Evolutionary conservation across 139 green algal species (phyloP), one percentile per base, ranked within the genome.

Genomic region (Penium margaritaceum): DNA sequence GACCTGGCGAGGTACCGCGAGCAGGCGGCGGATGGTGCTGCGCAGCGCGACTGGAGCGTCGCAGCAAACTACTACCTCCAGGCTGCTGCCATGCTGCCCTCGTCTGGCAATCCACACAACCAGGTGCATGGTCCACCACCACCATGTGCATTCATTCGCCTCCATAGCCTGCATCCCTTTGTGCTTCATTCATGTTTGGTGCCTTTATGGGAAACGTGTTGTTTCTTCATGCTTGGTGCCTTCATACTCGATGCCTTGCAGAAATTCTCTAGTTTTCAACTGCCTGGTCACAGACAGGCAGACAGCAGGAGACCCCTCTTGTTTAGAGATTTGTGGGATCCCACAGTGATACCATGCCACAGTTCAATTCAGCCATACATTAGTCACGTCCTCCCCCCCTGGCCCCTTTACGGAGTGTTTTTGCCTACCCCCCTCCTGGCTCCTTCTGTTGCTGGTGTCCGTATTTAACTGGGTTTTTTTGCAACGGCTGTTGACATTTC

Each of bases 1-100:
- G 74, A 81, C 30, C 69, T 81, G 43, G 68, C 74, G 27, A 51
- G 74, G 14, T 81, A 81, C 67, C 71, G 80, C 36, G 74, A 81
- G 27, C 67, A 80, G 14, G 21, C 63, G 29, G 15, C 24, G 15
- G 32, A 67, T 24, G 55, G 80, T 46, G 38, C 19, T 14, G 17
- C 5, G n/a, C 9, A 35, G 5, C 33, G 55, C 9, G 68, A 81
- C 41, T 81, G 68, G 67, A 75, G 70, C 12, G 47, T 71, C 0
- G 74, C 69, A 12, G 74, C 74, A 27, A n/a, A 17, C 24, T 81
- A 81, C 57, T 81, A 81, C 69, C 17, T 81, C 33, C 74, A 81
- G 27, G 74, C 74, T 15, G 46, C 67, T 14, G 14, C 30, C 24
- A 35, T 76, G 27, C 80, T 74, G 74, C 74, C 74, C 5, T 51